phyloP scores from a whole-genome alignment of 495 filamentous ascomycete species.

The Tricharina praecox region DNA sequence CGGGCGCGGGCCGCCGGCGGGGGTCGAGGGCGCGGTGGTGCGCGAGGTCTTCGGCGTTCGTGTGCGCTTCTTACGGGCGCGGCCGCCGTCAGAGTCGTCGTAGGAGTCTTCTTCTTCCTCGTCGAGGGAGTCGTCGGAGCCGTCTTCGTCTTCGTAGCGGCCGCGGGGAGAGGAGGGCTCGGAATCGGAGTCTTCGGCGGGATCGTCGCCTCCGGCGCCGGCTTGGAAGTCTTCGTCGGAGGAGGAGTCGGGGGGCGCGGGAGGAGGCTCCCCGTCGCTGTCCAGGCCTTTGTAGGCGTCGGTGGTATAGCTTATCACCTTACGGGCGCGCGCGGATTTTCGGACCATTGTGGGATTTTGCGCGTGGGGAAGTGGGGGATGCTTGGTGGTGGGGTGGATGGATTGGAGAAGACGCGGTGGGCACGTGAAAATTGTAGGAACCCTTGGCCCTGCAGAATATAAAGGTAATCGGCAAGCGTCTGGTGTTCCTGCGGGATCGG shows the following conservation, averaged over 20 bases:
- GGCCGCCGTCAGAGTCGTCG: too few relatives aligned
- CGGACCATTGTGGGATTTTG: slow-evolving; percentile 1
- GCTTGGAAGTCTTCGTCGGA: slow-evolving; percentile 14
- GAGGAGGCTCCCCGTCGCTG: slow-evolving; percentile 1
- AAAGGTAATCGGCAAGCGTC: too few relatives aligned
- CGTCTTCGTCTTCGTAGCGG: slow-evolving; percentile 6
- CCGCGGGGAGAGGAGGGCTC: background rate
- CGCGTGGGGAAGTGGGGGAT: background rate
- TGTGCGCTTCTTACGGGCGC: background rate
- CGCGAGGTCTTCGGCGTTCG: background rate
- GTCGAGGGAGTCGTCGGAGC: background rate
- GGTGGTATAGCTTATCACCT: slow-evolving; percentile 16
- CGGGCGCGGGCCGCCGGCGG: slow-evolving; percentile 1
- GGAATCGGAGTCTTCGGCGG: background rate
- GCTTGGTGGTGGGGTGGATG: background rate
- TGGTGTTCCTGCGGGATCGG: too few relatives aligned
- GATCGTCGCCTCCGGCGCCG: background rate
- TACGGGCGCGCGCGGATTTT: slow-evolving; percentile 10
- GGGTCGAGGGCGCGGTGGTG: background rate
- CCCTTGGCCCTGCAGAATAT: too few relatives aligned
- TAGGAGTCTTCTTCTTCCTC: background rate
- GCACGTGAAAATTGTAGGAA: too few relatives aligned
- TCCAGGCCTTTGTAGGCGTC: slow-evolving; percentile 23
- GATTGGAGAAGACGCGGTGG: too few relatives aligned
- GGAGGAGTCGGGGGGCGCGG: background rate